Evolutionary conservation across 139 green algal genomes (phyloP).

Genomic region (Trebouxia sp.): DNA sequence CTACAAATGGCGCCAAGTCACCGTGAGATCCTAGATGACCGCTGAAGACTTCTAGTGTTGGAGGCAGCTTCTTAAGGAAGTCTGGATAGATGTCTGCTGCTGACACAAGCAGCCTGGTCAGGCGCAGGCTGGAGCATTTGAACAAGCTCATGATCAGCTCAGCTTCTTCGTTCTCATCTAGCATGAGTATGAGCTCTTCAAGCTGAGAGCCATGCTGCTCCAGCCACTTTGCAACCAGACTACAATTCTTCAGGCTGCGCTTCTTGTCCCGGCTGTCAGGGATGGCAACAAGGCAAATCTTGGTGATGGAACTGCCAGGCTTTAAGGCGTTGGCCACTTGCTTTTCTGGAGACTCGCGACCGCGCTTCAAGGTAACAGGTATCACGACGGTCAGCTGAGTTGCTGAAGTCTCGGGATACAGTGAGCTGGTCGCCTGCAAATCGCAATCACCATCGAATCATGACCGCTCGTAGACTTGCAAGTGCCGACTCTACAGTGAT

Average conservation of each 20-base stretch:
- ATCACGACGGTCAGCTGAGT: background rate
- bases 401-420: background rate
- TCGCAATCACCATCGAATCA: too few species aligned
- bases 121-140: background rate
- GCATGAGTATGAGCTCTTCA: background rate
- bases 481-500: too few species aligned
- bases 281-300: background rate
- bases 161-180: background rate
- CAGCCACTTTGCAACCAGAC: background rate
- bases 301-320: background rate
- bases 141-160: background rate
- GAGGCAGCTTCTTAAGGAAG: background rate
- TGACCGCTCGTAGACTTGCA: too few species aligned
- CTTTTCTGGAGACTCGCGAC: background rate
- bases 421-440: background rate
- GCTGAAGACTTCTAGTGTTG: background rate
- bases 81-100: background rate
- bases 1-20: background rate
- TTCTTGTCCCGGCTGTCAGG: background rate
- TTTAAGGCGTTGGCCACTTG: background rate
- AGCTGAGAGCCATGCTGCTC: background rate
- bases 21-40: background rate
- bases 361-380: background rate
- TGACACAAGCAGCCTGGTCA: constrained; percentile 12
- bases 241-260: background rate